Percentiles rank a stretch among this genome's conserved stretches.
These are phyloP conservation scores for Kodamaea kaohsiungensis DNA, from an alignment of 805 yeast species.

Conservation along the genomic window DNA sequence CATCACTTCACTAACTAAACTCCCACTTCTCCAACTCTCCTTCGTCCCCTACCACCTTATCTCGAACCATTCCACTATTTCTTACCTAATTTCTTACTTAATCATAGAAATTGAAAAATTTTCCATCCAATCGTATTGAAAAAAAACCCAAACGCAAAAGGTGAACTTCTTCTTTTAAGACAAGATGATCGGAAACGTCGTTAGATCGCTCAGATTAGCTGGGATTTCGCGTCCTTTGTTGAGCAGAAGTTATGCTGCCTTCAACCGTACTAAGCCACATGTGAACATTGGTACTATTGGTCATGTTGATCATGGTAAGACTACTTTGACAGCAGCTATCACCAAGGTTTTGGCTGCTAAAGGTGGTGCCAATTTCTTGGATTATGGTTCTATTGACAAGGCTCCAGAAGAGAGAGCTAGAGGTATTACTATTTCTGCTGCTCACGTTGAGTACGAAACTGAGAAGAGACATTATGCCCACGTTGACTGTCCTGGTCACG, in stretches of 20 bases:
- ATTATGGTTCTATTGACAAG: conserved; percentile 89
- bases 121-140: conserved; percentile 1
- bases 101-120: conserved; percentile 1
- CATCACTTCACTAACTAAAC: too few relatives aligned
- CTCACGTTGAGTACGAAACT: conserved; percentile 97
- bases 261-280: conserved; percentile 95
- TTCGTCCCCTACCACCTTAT: too few relatives aligned
- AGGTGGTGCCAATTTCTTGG: conserved; percentile 94
- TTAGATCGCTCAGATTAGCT: conserved; percentile 29
- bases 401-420: conserved; percentile 99
- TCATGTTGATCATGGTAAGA: conserved; percentile 98
- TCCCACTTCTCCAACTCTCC: too few relatives aligned
- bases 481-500: conserved; percentile 98
- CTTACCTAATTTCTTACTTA: not conserved
- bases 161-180: conserved; percentile 1
- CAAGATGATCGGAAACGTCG: conserved; percentile 31
- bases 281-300: conserved; percentile 98
- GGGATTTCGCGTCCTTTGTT: conserved; percentile 31
- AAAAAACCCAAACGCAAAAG: not conserved
- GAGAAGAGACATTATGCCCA: conserved; percentile 95
- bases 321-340: conserved; percentile 97
- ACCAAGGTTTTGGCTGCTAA: conserved; percentile 86
- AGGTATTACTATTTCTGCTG: conserved; percentile 98
- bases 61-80: not conserved
- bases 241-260: conserved; percentile 59